Conservation (phyloP, 1,139 yeast species). For the Arxiozyma heterogenica region DNA sequence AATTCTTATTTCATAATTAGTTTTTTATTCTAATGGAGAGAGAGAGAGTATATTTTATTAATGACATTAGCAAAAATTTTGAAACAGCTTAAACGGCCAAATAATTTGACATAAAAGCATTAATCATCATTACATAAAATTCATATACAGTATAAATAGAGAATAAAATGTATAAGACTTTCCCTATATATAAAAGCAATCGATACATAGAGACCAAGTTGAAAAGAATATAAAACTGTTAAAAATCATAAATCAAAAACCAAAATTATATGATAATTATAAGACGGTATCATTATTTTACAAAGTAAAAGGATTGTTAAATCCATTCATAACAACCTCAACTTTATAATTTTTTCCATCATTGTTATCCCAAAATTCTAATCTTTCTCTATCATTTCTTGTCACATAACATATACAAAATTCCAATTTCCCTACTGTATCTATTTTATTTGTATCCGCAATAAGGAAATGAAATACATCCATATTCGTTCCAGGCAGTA, state of each 20-base stretch:
- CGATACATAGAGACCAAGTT: neutral
- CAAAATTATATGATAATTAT: too few species aligned
- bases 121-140: neutral
- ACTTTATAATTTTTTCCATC: constrained; percentile 25
- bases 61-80: neutral
- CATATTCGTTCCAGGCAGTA: constrained; percentile 26
- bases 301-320: constrained; percentile 15
- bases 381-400: constrained; percentile 17
- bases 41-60: neutral
- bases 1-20: too few species aligned
- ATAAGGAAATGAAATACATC: constrained; percentile 28
- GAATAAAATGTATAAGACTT: too few species aligned
- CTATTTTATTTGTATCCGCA: constrained; percentile 16
- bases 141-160: neutral
- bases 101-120: neutral
- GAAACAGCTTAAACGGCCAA: neutral
- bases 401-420: constrained; percentile 27
- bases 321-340: constrained; percentile 23
- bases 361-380: constrained; percentile 30
- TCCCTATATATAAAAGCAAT: neutral
- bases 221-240: neutral
- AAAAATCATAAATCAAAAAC: neutral
- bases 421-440: constrained; percentile 16
- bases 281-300: neutral
- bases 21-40: too few species aligned